These are phyloP conservation scores for Colletotrichum zoysiae DNA, from an alignment of 2,329 filamentous ascomycete genomes.

Conservation along the genomic window DNA sequence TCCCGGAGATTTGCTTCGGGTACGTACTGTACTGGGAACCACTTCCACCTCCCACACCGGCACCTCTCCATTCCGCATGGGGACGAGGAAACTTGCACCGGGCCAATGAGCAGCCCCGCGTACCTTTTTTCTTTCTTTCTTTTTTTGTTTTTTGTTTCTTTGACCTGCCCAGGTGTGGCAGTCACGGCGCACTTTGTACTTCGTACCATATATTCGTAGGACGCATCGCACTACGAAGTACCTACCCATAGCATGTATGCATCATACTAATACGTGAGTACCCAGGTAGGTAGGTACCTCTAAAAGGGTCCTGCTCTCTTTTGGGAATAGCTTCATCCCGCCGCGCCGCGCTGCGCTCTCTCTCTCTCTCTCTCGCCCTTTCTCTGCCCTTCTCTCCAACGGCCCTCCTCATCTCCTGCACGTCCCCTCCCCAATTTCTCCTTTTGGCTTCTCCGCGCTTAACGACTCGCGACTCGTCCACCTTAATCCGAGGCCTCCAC, in stretches of 20 bases:
- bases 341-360: not conserved
- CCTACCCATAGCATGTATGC: no score
- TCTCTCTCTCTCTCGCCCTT: not conserved
- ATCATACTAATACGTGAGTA: no score
- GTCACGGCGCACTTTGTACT: no score
- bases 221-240: no score
- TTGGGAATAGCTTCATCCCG: constrained; percentile 1
- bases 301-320: not conserved
- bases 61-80: constrained; percentile 10
- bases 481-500: not conserved
- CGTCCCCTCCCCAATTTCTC: not conserved
- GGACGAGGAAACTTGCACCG: constrained; percentile 7
- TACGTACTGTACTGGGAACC: constrained; percentile 11
- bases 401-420: not conserved
- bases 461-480: not conserved
- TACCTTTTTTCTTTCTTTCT: no score
- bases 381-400: not conserved
- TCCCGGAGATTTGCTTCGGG: constrained; percentile 10
- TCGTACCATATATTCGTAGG: no score
- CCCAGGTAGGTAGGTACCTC: no score
- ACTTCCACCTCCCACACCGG: not conserved
- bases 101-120: constrained; percentile 27
- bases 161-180: no score
- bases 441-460: not conserved
- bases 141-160: no score